Conservation (phyloP, 441 rosid genomes). For the Aleurites moluccanus region DNA sequence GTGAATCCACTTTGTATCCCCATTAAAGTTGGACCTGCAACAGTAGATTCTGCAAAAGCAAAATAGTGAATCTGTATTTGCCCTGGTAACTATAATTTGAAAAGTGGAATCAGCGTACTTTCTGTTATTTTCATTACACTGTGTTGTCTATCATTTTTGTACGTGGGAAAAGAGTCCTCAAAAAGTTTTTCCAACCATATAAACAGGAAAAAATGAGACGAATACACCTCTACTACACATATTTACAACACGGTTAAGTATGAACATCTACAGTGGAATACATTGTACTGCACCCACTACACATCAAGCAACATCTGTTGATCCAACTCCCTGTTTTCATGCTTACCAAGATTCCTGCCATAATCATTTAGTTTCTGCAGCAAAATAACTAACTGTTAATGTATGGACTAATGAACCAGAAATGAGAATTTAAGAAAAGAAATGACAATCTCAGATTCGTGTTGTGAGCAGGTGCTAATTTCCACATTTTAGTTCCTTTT, state of each 20-base stretch:
- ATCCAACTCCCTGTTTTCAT: constrained; percentile 38
- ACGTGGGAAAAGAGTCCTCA: constrained; percentile 20
- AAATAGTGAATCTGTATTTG: background rate
- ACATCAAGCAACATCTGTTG: constrained; percentile 43
- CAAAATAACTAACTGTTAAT: background rate
- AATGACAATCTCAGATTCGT: background rate
- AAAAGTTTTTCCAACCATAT: constrained; percentile 36
- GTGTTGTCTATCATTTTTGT: constrained; percentile 10
- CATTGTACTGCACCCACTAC: constrained; percentile 22
- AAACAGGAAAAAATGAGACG: constrained; percentile 58
- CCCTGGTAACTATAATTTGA: background rate
- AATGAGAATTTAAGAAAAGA: background rate
- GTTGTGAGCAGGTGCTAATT: background rate
- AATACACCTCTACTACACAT: constrained; percentile 35
- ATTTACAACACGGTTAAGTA: constrained; percentile 35
- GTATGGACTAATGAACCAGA: background rate
- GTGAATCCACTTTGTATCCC: background rate
- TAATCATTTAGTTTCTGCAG: constrained; percentile 40
- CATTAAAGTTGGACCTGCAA: background rate
- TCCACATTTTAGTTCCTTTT: background rate
- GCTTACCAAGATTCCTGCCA: constrained; percentile 30
- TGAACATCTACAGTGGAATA: constrained; percentile 10
- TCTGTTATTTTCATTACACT: constrained; percentile 27
- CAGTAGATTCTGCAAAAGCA: background rate
- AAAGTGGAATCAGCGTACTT: constrained; percentile 1